Evolutionary conservation across 257 asterid genomes (phyloP).

Genomic region (Salvia hispanica): DNA sequence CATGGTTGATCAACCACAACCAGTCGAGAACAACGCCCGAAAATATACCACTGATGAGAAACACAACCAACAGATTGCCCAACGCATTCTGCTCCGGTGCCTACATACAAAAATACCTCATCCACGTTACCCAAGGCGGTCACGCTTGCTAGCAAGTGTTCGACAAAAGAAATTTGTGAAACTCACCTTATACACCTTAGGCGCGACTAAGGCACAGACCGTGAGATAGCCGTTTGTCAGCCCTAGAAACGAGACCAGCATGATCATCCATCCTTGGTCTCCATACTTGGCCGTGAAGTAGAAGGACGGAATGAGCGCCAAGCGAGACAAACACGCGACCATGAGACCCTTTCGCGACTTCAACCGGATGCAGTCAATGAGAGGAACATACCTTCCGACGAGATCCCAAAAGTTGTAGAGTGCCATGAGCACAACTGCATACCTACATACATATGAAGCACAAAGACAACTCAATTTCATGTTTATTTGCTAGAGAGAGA

Average conservation of each 20-base stretch:
- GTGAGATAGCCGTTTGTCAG: slow-evolving; percentile 82
- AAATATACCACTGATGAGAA: slow-evolving; percentile 69
- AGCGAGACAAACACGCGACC: slow-evolving; percentile 50
- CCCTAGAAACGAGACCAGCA: slow-evolving; percentile 69
- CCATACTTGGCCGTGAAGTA: slow-evolving; percentile 83
- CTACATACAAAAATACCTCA: slow-evolving; percentile 35
- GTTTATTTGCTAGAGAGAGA: background rate
- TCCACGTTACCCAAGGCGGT: too few relatives aligned
- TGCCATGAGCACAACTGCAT: slow-evolving; percentile 66
- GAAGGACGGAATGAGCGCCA: slow-evolving; percentile 71
- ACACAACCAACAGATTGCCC: slow-evolving; percentile 73
- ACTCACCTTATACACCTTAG: slow-evolving; percentile 77
- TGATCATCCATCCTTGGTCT: slow-evolving; percentile 82
- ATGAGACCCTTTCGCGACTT: slow-evolving; percentile 66
- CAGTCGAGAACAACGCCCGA: slow-evolving; percentile 76
- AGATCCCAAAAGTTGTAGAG: slow-evolving; percentile 75
- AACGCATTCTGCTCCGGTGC: slow-evolving; percentile 97
- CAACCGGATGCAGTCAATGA: slow-evolving; percentile 42
- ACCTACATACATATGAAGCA: slow-evolving; percentile 45
- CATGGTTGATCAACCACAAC: slow-evolving; percentile 81
- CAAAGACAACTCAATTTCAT: background rate
- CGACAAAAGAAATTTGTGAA: too few relatives aligned
- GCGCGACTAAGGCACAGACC: slow-evolving; percentile 73
- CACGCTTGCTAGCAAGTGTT: too few relatives aligned
- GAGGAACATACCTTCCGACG: slow-evolving; percentile 63